A percentile compares a stretch with the other conserved stretches of the same genome.
Conservation (phyloP, 129 eudicot genomes). For the Centella asiatica region DNA sequence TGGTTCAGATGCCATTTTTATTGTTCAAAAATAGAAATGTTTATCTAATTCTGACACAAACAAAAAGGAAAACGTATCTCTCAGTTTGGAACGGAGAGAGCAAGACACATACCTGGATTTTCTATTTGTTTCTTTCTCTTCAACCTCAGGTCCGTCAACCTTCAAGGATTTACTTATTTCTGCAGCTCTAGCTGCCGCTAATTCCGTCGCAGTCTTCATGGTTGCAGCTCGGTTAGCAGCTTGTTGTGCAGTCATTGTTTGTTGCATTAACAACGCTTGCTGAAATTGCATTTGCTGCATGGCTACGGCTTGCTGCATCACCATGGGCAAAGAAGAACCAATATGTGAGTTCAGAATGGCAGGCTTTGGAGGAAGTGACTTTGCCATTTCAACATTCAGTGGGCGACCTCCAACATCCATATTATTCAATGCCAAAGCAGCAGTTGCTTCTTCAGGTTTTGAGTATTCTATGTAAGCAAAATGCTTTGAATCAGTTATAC, state of each 20-base stretch:
- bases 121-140: constrained; percentile 42
- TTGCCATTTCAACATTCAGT: constrained; percentile 96
- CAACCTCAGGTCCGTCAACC: constrained; percentile 56
- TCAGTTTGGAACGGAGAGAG: no score
- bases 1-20: no score
- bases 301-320: constrained; percentile 98
- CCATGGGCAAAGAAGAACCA: constrained; percentile 69
- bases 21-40: no score
- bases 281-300: constrained; percentile 99
- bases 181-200: constrained; percentile 97
- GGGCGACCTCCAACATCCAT: constrained; percentile 95
- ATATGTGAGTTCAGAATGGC: constrained; percentile 30
- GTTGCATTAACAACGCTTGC: constrained; percentile 95
- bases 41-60: no score
- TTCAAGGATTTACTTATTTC: constrained; percentile 83
- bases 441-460: constrained; percentile 88
- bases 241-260: constrained; percentile 84
- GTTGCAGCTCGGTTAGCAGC: constrained; percentile 98
- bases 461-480: constrained; percentile 89
- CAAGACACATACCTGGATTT: constrained; percentile 56
- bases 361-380: constrained; percentile 78
- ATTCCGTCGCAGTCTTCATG: constrained; percentile 88
- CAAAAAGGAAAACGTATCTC: no score
- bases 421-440: constrained; percentile 78
- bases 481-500: constrained; percentile 83